Percentiles rank a stretch among this genome's conserved stretches.
Evolutionary conservation across 2,329 filamentous ascomycete genomes (phyloP).

Genomic region (Fusarium humuli): DNA sequence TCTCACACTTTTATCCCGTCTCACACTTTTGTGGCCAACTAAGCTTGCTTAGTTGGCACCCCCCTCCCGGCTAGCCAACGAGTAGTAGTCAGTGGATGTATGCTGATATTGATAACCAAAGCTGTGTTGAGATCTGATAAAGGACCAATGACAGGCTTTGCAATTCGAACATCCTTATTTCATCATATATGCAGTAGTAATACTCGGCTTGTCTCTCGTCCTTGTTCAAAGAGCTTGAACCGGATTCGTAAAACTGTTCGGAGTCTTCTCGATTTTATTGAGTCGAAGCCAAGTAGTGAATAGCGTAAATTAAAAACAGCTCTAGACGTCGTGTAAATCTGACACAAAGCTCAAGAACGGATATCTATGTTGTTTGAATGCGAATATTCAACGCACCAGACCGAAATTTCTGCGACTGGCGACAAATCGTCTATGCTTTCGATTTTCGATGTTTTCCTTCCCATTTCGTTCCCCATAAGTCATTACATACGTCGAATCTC

Average conservation of each 20-base stretch:
- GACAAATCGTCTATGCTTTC: conserved; percentile 3
- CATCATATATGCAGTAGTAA: background rate
- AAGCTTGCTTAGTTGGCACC: no score
- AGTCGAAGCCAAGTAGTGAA: conserved; percentile 12
- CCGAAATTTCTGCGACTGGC: conserved; percentile 5
- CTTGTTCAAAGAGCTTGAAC: background rate
- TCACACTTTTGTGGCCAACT: no score
- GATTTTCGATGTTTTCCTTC: conserved; percentile 9
- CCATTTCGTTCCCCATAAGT: conserved; percentile 10
- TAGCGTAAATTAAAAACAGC: conserved; percentile 40
- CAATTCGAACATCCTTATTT: background rate
- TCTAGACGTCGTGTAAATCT: conserved; percentile 15
- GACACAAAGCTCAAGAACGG: conserved; percentile 31
- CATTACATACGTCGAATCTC: conserved; percentile 84
- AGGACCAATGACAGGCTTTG: background rate
- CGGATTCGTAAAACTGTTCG: background rate
- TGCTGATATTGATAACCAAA: background rate
- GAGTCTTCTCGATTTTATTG: background rate
- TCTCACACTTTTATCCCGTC: no score
- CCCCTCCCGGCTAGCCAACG: no score
- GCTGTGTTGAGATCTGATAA: background rate
- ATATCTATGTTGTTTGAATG: conserved; percentile 47
- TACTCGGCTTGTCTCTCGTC: background rate
- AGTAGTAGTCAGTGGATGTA: background rate
- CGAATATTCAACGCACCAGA: conserved; percentile 31